Base-by-base conservation (phyloP, 169 alveolate genomes). In the Eimeria nieschulzi region DNA sequence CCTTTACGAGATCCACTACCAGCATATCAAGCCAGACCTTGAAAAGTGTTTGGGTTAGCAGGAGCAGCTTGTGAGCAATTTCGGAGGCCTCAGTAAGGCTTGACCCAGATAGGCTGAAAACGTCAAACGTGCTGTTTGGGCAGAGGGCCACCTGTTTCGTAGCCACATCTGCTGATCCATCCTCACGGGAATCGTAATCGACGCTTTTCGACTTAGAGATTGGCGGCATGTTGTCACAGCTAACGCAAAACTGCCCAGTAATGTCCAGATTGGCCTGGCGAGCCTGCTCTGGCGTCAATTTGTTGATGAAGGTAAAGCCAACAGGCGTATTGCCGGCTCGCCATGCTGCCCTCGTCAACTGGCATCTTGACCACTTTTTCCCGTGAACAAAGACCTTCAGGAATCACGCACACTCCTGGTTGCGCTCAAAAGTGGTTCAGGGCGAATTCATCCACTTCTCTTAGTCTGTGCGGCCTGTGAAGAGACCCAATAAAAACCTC, bases 331-430 rank as follows among this genome's bases (percentile, higher is more conserved):
- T 82, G 23, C 76, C 66, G 21, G 93, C 93, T 9, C 91, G 83
- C 93, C 93, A 90, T 26, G 88, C 85, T 7, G 83, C 93, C 33
- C 93, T 25, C 51, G 93, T 90, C 91, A 90, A 72, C 91, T 90
- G 93, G 53, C 90, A 90, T 39, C 93, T 84, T 21, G 91, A 64
- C 15, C 79, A 68, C 64, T 25, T 63, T 53, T 80, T 90, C 54
- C 91, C 91, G 51, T 76, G 88, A 64, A 90, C 91, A 68, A 90
- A 90, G 53, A 75, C 93, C 93, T 90, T 85, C 79, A 66, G 54
- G 91, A 83, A 68, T 54, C 90, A 82, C 90, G 90, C 90, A 82
- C 90, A 61, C n/a, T 82, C 78, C 90, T 63, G 78, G 90, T 61
- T 59, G 90, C 17, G 90, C 78, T 33, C 46, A 33, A 33, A 33